Evolutionary conservation across 2,329 filamentous ascomycete species (phyloP).

Genomic region (Neoarthrinium moseri): DNA sequence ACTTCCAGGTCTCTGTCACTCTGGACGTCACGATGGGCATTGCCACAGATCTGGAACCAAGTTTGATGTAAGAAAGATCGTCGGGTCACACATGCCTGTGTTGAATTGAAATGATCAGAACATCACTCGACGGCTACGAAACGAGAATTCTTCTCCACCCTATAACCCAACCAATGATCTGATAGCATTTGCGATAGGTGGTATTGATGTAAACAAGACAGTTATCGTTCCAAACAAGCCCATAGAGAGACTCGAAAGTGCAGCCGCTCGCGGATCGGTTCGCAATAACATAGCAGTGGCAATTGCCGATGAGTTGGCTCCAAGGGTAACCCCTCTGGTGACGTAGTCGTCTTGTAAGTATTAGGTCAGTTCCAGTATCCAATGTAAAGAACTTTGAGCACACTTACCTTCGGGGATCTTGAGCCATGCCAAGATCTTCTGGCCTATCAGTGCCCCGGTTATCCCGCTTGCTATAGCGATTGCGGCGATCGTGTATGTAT

Average conservation of each 20-base stretch:
- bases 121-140: no score
- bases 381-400: background rate
- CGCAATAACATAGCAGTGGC: constrained; percentile 55
- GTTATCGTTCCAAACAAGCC: constrained; percentile 60
- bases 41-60: no score
- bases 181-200: constrained; percentile 47
- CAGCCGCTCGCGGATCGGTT: constrained; percentile 57
- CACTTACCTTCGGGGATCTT: constrained; percentile 51
- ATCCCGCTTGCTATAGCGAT: constrained; percentile 61
- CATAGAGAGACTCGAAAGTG: constrained; percentile 60
- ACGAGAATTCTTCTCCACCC: no score
- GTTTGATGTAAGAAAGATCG: no score
- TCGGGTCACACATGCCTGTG: no score
- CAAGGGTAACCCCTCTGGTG: constrained; percentile 60
- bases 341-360: constrained; percentile 56
- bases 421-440: constrained; percentile 44
- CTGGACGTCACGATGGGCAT: no score
- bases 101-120: no score
- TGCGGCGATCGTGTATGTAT: constrained; percentile 53
- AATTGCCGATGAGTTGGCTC: constrained; percentile 59
- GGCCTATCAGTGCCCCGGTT: constrained; percentile 54
- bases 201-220: constrained; percentile 56
- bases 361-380: no score
- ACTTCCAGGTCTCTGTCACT: no score
- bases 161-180: constrained; percentile 43